These are phyloP conservation scores for Heliosperma pusillum DNA, from an alignment of 148 eudicot genomes.

Conservation along the genomic window DNA sequence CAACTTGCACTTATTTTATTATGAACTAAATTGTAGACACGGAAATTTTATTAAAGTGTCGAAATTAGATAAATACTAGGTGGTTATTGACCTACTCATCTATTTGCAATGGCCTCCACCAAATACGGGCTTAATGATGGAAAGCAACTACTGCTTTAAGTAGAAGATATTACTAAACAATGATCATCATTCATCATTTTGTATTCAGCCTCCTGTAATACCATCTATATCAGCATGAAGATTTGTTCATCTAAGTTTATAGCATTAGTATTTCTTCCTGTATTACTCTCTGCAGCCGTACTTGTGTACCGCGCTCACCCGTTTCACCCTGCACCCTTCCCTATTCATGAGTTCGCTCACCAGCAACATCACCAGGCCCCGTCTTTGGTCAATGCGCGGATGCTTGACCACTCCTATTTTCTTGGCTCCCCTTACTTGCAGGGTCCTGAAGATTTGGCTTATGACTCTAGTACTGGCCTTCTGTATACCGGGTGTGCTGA, in stretches of 20 bases:
- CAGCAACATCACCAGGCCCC: not conserved
- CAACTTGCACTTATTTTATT: too few species aligned
- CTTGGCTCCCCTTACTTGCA: conserved; percentile 20
- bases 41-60: too few species aligned
- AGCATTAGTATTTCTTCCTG: conserved; percentile 1
- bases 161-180: not conserved
- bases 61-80: not conserved
- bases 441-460: conserved; percentile 37
- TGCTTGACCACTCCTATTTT: conserved; percentile 18
- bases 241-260: not conserved
- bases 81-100: too few species aligned
- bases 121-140: not conserved
- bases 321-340: conserved; percentile 29
- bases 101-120: too few species aligned
- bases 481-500: conserved; percentile 38
- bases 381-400: not conserved
- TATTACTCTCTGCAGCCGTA: conserved; percentile 1
- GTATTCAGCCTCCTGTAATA: too few species aligned
- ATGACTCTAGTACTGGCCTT: conserved; percentile 17
- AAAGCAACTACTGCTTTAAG: not conserved
- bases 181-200: too few species aligned
- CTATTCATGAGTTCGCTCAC: not conserved
- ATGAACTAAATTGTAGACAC: too few species aligned
- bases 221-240: too few species aligned
- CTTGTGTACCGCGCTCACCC: conserved; percentile 17